phyloP scores from a whole-genome alignment of 2,329 filamentous ascomycete genomes.

The Claviceps sp. region DNA sequence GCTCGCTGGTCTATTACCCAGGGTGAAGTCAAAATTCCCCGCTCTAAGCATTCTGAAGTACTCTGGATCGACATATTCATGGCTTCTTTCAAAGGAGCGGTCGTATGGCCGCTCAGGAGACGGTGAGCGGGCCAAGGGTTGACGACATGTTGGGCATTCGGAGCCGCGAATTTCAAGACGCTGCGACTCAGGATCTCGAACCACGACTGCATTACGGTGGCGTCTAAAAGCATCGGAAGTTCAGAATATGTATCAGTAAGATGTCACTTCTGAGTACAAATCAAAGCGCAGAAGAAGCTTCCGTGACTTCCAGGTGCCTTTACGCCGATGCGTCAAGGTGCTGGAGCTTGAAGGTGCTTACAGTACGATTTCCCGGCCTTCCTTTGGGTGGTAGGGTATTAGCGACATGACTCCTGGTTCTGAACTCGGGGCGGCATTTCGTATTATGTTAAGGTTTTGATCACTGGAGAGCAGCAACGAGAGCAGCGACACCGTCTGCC shows the following conservation, averaged over 20 bases:
- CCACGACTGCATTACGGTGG: slow-evolving; percentile 82
- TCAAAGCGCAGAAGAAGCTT: neutral
- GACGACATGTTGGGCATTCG: slow-evolving; percentile 86
- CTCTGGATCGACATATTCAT: slow-evolving; percentile 70
- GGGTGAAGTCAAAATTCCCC: slow-evolving; percentile 31
- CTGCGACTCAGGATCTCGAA: slow-evolving; percentile 74
- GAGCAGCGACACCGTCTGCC: neutral
- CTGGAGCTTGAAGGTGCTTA: slow-evolving; percentile 32
- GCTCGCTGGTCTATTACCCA: slow-evolving; percentile 32
- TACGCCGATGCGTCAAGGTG: neutral
- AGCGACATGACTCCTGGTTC: slow-evolving; percentile 41
- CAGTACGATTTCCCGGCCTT: slow-evolving; percentile 69
- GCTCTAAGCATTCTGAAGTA: slow-evolving; percentile 89
- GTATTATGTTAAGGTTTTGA: neutral
- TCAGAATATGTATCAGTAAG: neutral
- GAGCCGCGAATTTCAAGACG: slow-evolving; percentile 70
- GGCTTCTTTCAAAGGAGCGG: slow-evolving; percentile 21
- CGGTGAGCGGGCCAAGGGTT: slow-evolving; percentile 40
- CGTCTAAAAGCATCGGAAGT: slow-evolving; percentile 41
- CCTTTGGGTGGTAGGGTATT: slow-evolving; percentile 60
- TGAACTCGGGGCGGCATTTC: neutral
- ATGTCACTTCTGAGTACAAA: too few relatives aligned
- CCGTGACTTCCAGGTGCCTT: neutral
- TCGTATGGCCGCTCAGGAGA: slow-evolving; percentile 38
- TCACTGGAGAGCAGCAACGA: neutral